Percentiles rank a stretch among this genome's conserved stretches.
Evolutionary conservation across 768 basidiomycete species (phyloP).

Genomic region (Tylopilus felleus): DNA sequence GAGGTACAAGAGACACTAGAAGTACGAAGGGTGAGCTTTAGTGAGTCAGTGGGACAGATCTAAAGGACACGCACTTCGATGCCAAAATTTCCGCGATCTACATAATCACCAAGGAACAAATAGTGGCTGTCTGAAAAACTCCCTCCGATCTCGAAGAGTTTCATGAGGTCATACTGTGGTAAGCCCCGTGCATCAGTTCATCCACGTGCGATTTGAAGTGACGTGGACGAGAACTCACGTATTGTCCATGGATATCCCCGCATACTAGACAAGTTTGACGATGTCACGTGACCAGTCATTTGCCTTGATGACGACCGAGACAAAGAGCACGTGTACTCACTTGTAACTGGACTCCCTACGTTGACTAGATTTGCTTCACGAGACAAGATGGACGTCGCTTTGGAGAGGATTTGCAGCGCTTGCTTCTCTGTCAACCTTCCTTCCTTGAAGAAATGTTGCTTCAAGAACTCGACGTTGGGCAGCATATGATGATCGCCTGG

Average conservation of each 20-base stretch:
- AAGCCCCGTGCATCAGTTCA: background rate
- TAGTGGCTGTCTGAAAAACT: slow-evolving; percentile 80
- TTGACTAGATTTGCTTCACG: slow-evolving; percentile 83
- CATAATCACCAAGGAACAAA: slow-evolving; percentile 95
- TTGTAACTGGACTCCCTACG: slow-evolving; percentile 86
- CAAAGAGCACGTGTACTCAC: slow-evolving; percentile 41
- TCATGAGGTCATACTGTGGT: slow-evolving; percentile 94
- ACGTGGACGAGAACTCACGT: slow-evolving; percentile 62
- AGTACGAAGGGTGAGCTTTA: background rate
- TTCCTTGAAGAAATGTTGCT: slow-evolving; percentile 86
- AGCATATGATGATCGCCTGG: slow-evolving; percentile 39
- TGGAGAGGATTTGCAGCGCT: slow-evolving; percentile 76
- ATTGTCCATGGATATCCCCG: slow-evolving; percentile 98
- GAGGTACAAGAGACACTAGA: slow-evolving; percentile 84
- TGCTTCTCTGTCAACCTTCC: slow-evolving; percentile 81
- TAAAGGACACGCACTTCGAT: slow-evolving; percentile 49
- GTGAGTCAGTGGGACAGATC: background rate
- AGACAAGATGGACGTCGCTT: slow-evolving; percentile 61
- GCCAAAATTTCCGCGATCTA: slow-evolving; percentile 94
- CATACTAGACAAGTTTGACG: slow-evolving; percentile 56
- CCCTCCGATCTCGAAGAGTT: slow-evolving; percentile 94
- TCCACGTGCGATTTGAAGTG: slow-evolving; percentile 50
- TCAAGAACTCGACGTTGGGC: slow-evolving; percentile 77
- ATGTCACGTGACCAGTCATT: slow-evolving; percentile 8
- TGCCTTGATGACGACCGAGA: background rate